A percentile compares a stretch with the other conserved stretches of the same genome.
Conservation (phyloP, 1,139 yeast genomes). For the Hanseniaspora sp. region DNA sequence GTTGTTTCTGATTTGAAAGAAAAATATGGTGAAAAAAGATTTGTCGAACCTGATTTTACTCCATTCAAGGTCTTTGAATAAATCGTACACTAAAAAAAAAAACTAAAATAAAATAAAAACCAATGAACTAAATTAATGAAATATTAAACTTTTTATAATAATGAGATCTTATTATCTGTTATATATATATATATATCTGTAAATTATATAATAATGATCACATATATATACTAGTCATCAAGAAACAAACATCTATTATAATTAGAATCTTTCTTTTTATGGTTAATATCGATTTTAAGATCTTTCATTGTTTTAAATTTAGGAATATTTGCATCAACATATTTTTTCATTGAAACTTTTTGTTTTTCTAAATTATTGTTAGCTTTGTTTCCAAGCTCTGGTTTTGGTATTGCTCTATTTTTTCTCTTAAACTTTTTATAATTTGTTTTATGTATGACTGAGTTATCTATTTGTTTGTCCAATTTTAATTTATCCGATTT, state of each 20-base stretch:
- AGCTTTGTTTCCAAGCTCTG: background rate
- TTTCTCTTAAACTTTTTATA: background rate
- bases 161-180: background rate
- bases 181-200: too few relatives aligned
- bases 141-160: too few relatives aligned
- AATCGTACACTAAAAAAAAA: background rate
- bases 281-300: background rate
- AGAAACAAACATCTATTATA: conserved; percentile 3
- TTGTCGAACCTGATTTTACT: conserved; percentile 10
- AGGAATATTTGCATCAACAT: conserved; percentile 6
- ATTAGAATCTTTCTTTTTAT: background rate
- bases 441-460: background rate
- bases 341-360: background rate
- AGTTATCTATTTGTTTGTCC: background rate
- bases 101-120: too few relatives aligned
- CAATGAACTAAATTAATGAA: too few relatives aligned
- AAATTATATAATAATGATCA: too few relatives aligned
- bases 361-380: background rate
- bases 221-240: background rate
- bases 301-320: conserved; percentile 4
- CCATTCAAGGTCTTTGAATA: conserved; percentile 14
- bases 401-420: background rate
- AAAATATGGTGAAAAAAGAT: conserved; percentile 33
- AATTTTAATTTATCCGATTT: background rate
- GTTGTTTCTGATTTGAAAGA: conserved; percentile 38